phyloP scores from a whole-genome alignment of 768 basidiomycete species.

The Mycena latifolia region DNA sequence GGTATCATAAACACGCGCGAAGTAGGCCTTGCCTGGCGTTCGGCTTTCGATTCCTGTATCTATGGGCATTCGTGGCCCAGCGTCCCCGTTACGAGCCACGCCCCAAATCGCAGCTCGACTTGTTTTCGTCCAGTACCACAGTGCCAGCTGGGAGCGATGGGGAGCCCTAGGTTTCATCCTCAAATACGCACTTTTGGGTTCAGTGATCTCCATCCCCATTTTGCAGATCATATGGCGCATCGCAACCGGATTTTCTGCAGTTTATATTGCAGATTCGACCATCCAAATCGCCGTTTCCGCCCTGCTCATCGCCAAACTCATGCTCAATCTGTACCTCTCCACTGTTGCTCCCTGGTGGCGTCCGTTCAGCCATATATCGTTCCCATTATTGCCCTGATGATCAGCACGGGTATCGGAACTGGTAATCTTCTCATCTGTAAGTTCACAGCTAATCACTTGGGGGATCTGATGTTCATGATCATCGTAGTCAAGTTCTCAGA shows the following conservation, averaged over 20 bases:
- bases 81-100: conserved; percentile 62
- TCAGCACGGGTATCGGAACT: conserved; percentile 66
- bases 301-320: conserved; percentile 72
- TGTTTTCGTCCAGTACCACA: conserved; percentile 53
- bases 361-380: conserved; percentile 60
- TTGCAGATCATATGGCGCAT: conserved; percentile 78
- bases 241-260: conserved; percentile 50
- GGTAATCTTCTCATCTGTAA: conserved; percentile 70
- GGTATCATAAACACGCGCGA: conserved; percentile 68
- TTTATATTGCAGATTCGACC: conserved; percentile 71
- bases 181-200: conserved; percentile 62
- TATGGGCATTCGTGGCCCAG: conserved; percentile 74
- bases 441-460: conserved; percentile 42
- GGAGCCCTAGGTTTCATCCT: conserved; percentile 65
- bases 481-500: conserved; percentile 75
- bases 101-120: conserved; percentile 26
- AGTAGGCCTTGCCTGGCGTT: conserved; percentile 67
- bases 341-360: conserved; percentile 54
- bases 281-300: conserved; percentile 70
- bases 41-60: conserved; percentile 73
- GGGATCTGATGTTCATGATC: conserved; percentile 18
- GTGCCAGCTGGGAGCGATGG: conserved; percentile 77
- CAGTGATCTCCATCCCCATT: conserved; percentile 59
- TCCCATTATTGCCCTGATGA: conserved; percentile 63
- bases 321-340: conserved; percentile 67